Conservation (phyloP, 192 early-diverging fungal species). For the Coemansia sp. region DNA sequence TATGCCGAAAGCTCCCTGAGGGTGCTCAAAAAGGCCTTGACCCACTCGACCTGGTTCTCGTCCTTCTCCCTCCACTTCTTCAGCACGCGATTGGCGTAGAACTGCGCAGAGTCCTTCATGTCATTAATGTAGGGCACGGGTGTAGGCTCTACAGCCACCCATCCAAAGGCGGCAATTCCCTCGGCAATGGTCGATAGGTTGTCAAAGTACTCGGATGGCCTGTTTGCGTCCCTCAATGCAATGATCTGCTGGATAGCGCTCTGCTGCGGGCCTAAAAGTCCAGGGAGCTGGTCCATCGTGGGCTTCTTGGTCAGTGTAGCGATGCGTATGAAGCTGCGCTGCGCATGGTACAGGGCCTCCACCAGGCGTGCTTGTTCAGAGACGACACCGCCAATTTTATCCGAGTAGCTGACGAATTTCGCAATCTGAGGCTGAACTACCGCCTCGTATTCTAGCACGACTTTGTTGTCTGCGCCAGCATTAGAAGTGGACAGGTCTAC, state of each 20-base stretch:
- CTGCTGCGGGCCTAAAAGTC: slow-evolving; percentile 74
- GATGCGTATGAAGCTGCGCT: slow-evolving; percentile 75
- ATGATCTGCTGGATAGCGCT: slow-evolving; percentile 66
- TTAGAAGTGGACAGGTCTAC: slow-evolving; percentile 44
- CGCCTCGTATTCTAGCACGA: slow-evolving; percentile 60
- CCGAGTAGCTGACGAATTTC: slow-evolving; percentile 47
- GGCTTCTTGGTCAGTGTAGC: slow-evolving; percentile 79
- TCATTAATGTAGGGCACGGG: slow-evolving; percentile 88
- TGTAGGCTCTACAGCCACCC: slow-evolving; percentile 87
- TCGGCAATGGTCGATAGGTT: slow-evolving; percentile 88
- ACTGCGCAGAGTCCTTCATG: slow-evolving; percentile 91
- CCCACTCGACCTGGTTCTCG: slow-evolving; percentile 84
- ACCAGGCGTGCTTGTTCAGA: slow-evolving; percentile 67
- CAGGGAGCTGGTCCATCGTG: slow-evolving; percentile 61
- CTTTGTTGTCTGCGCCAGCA: slow-evolving; percentile 46
- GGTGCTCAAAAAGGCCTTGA: slow-evolving; percentile 68
- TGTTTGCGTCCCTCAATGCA: slow-evolving; percentile 78
- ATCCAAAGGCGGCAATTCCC: slow-evolving; percentile 88
- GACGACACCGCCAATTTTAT: slow-evolving; percentile 65
- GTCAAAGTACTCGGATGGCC: slow-evolving; percentile 73
- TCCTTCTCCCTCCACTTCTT: slow-evolving; percentile 92
- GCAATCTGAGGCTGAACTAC: slow-evolving; percentile 45
- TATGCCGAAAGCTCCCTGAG: slow-evolving; percentile 80
- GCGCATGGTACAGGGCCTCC: slow-evolving; percentile 65
- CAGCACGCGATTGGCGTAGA: slow-evolving; percentile 89